phyloP scores from a whole-genome alignment of 768 basidiomycete genomes.

The Leucocoprinus birnbaumii region DNA sequence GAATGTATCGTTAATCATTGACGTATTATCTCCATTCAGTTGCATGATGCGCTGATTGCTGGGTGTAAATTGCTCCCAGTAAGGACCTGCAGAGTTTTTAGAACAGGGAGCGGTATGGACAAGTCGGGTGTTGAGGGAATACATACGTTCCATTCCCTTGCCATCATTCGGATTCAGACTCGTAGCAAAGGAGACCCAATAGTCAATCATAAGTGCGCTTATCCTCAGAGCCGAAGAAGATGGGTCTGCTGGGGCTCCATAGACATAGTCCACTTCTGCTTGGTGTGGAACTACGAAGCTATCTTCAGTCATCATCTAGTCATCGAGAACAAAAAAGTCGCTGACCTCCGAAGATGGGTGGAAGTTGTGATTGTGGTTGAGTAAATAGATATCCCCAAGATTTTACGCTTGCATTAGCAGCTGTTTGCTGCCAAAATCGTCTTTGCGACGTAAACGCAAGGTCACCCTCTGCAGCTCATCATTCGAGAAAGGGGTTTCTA shows the following conservation, averaged over 20 bases:
- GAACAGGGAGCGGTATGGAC: too few species aligned
- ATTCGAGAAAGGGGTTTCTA: neutral
- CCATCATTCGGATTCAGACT: too few species aligned
- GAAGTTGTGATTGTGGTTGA: slow-evolving; percentile 26
- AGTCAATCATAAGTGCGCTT: slow-evolving; percentile 35
- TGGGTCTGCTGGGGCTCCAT: slow-evolving; percentile 24
- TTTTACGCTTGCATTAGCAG: slow-evolving; percentile 32
- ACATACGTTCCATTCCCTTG: too few species aligned
- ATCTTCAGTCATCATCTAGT: too few species aligned
- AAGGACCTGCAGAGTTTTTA: slow-evolving; percentile 22
- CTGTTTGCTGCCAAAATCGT: slow-evolving; percentile 36
- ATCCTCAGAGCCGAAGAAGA: slow-evolving; percentile 19
- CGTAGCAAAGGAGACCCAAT: too few species aligned
- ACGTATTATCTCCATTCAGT: slow-evolving; percentile 30
- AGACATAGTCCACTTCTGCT: slow-evolving; percentile 32
- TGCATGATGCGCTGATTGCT: slow-evolving; percentile 20
- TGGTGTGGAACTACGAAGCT: slow-evolving; percentile 6
- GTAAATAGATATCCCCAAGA: slow-evolving; percentile 42
- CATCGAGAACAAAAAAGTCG: neutral
- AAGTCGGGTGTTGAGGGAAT: too few species aligned
- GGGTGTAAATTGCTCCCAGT: slow-evolving; percentile 29
- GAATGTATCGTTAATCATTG: slow-evolving; percentile 33
- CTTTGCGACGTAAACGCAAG: slow-evolving; percentile 35
- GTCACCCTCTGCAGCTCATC: slow-evolving; percentile 28
- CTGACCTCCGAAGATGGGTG: slow-evolving; percentile 28